Evolutionary conservation across 345 rosid species (phyloP), one percentile per base, ranked within the genome.

Genomic region (Cochlearia excelsa): DNA sequence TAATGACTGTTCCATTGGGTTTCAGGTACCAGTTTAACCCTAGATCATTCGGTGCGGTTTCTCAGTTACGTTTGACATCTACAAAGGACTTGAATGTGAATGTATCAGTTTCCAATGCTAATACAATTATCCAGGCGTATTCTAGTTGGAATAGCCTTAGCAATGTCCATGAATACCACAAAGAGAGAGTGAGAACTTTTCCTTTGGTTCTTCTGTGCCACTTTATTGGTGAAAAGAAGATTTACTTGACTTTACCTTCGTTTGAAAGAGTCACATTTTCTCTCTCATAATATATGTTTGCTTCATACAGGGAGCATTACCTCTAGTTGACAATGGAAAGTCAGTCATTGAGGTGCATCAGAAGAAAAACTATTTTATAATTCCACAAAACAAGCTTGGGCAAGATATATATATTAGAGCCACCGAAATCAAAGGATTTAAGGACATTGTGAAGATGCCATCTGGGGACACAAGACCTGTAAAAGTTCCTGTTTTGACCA

Each of bases 111-210:
- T 81, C 95, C 45, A 93, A 82, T 77, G 79, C 78, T 63, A 93
- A 93, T 74, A 86, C 91, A 91, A 77, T 89, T 53, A 78, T 93
- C 76, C 97, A 93, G 85, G 97, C 99, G 51, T 93, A 85, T 77
- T 85, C 95, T 41, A 93, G 97, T 80, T 93, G 99, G 99, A 82
- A 78, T 69, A 87, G 78, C 72, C 86, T 93, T 71, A 76, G 75
- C 75, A 68, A 71, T 46, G 80, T 68, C 64, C 84, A 81, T 48
- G 80, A 72, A 65, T 53, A 69, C 72, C 46, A 80, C 67, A 74
- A 74, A 68, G 74, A 71, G 42, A 75, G 52, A 72, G 96, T 90
- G 68, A 65, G 50, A 29, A 67, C 41, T 55, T 34, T 59, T 63
- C 48, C 33, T 59, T 57, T 58, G 40, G 41, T 27, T 26, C 27